Evolutionary conservation across 768 basidiomycete genomes (phyloP), one percentile per base, ranked within the genome.

Genomic region (Epithele typhae): DNA sequence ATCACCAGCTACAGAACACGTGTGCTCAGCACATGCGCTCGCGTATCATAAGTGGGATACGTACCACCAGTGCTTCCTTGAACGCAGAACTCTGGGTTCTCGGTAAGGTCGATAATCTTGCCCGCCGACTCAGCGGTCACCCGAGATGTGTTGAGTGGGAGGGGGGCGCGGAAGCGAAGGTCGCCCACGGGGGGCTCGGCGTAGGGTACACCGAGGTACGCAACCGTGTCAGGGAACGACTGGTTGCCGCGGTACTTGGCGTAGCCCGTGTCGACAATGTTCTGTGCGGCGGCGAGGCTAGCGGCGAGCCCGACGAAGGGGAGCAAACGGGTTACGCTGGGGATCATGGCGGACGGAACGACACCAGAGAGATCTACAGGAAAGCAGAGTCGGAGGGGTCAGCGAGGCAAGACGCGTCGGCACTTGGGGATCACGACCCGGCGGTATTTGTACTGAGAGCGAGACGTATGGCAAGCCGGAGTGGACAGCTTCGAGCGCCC

Each of bases 51-150:
- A 7, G 27, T 30, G 14, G 23, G 15, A 7, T 3, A 51, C 68
- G 46, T 44, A 75, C 77, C 58, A 46, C 75, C 73, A 0, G 67
- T 78, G 12, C 69, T 72, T 5, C 78, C 80, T 61, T 84, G 82
- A 30, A 84, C 61, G 51, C 81, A 83, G 51, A 79, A 79, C 1
- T 76, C 64, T 0, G 81, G 79, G 53, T 83, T 76, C 30, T 65
- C 46, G 1, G 72, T 74, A 2, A 78, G 77, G 57, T 81, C 68
- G n/a, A 83, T 54, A 15, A 77, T 63, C 23, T 57, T 27, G 3
- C 74, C 73, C 7, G 58, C 55, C 1, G 66, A 51, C 35, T 68
- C 66, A 19, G 53, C 39, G 5, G 65, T 39, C 4, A 81, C 60
- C 6, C 75, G 74, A 3, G 60, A 57, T 4, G 69, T 79, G 54